Base-by-base conservation (phyloP, 1,139 yeast species). In the Pichia sp. region DNA sequence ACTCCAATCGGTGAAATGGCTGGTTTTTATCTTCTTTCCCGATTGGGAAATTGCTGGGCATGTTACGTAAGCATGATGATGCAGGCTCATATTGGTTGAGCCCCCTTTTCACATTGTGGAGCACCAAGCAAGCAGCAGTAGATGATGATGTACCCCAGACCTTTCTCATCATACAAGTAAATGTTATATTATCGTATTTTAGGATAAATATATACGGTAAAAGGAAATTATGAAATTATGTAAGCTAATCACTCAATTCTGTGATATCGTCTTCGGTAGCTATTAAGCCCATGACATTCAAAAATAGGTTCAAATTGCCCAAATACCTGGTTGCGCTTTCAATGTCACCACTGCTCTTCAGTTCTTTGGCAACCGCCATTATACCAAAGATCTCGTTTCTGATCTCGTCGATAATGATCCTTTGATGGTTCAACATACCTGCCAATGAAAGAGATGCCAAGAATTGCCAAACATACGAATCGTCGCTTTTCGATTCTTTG, bases 281-380 rank as follows among this genome's bases (percentile, higher is more conserved):
- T 60, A 89, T 90, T 62, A 93, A 80, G 4, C 99, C 99, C 95
- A 93, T 90, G 52, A 93, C 98, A 63, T 92, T 95, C 73, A 93
- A 80, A 75, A 90, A 92, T 80, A 93, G 76, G 70, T 93, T 93
- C 79, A 93, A 81, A 68, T 92, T 90, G 63, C 83, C 84, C 65
- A 87, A 78, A 65, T 87, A 80, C 71, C 84, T 86, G 58, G 78
- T 81, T 64, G 85, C 80, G 67, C 77, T 80, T 65, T 79, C 78
- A 60, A 76, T 72, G 59, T 80, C 78, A 29, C 82, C 84, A 52
- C 76, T 74, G 57, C 76, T 79, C 47, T 68, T 70, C 52, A 86
- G 75, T 38, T 82, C 82, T 75, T 88, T 90, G 19, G 97, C 95
- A 62, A 85, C 80, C 59, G 78, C 81, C 82, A 92, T 89, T 11